Percentiles rank a stretch among this genome's conserved stretches.
These are phyloP conservation scores for Amaranthus hypochondriacus DNA, from an alignment of 148 eudicot genomes.

Conservation along the genomic window DNA sequence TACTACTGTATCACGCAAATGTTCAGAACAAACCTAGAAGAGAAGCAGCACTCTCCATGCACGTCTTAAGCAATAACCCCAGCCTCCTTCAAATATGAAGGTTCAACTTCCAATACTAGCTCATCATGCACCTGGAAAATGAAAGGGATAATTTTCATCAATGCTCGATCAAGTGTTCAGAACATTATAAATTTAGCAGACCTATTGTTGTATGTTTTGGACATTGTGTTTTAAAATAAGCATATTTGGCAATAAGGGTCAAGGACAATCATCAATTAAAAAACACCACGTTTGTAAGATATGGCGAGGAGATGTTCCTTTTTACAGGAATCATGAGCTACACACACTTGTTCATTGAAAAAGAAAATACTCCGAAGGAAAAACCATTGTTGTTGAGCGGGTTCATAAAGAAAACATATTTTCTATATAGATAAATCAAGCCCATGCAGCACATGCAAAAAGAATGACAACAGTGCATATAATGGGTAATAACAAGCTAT, in stretches of 20 bases:
- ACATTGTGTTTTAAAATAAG: neutral
- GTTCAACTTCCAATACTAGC: slow-evolving; percentile 84
- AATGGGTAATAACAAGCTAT: too few species aligned
- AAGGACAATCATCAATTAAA: neutral
- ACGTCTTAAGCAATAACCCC: slow-evolving; percentile 53
- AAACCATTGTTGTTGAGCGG: too few species aligned
- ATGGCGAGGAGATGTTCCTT: neutral
- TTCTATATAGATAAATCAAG: too few species aligned
- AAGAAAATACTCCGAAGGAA: too few species aligned
- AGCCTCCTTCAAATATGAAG: slow-evolving; percentile 65
- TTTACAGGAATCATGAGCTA: neutral
- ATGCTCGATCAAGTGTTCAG: neutral
- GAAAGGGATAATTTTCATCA: neutral
- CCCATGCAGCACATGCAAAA: too few species aligned
- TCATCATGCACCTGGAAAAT: slow-evolving; percentile 82
- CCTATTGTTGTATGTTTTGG: neutral
- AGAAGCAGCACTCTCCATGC: slow-evolving; percentile 85
- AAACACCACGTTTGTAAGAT: neutral
- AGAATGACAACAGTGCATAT: too few species aligned
- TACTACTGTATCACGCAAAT: neutral
- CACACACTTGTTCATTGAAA: too few species aligned
- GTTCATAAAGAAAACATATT: too few species aligned
- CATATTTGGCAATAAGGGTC: neutral
- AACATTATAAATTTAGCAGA: neutral
- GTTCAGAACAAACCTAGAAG: slow-evolving; percentile 56